Evolutionary conservation across 2,329 filamentous ascomycete species (phyloP).

Genomic region (Botrytis fabae): DNA sequence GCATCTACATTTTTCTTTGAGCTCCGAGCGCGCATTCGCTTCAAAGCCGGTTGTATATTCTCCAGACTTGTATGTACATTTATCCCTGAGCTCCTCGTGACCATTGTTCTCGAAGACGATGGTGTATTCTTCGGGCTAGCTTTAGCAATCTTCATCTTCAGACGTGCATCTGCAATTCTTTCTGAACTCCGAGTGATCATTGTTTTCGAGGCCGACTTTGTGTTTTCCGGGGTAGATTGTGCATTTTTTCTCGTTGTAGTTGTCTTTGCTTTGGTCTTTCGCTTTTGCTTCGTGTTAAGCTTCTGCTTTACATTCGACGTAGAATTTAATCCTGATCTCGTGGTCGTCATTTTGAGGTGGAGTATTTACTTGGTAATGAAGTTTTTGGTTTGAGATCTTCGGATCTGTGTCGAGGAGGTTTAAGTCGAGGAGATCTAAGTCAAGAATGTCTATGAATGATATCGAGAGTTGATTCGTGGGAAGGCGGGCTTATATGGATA

Average conservation of each 20-base stretch:
- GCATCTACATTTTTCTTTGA: rapidly evolving
- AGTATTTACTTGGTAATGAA: not conserved
- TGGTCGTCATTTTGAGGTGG: not conserved
- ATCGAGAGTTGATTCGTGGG: too few relatives aligned
- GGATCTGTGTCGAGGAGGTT: not conserved
- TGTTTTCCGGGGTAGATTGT: too few relatives aligned
- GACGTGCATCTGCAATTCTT: too few relatives aligned
- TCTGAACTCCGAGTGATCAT: too few relatives aligned
- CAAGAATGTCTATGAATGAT: too few relatives aligned
- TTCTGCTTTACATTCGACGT: not conserved
- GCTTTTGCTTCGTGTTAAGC: not conserved
- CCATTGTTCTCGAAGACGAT: too few relatives aligned
- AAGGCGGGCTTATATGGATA: not conserved
- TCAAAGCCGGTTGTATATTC: not conserved
- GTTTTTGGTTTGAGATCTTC: not conserved
- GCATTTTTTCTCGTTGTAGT: too few relatives aligned
- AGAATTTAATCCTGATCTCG: not conserved
- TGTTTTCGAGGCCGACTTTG: too few relatives aligned
- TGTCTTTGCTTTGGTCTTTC: not conserved
- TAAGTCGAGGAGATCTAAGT: too few relatives aligned
- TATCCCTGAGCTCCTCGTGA: rapidly evolving
- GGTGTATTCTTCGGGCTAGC: not conserved
- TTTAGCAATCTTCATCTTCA: not conserved
- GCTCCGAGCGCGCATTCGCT: not conserved
- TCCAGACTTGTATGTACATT: not conserved